These are phyloP conservation scores for Brassica rapa DNA, from an alignment of 345 rosid species.

Conservation along the genomic window DNA sequence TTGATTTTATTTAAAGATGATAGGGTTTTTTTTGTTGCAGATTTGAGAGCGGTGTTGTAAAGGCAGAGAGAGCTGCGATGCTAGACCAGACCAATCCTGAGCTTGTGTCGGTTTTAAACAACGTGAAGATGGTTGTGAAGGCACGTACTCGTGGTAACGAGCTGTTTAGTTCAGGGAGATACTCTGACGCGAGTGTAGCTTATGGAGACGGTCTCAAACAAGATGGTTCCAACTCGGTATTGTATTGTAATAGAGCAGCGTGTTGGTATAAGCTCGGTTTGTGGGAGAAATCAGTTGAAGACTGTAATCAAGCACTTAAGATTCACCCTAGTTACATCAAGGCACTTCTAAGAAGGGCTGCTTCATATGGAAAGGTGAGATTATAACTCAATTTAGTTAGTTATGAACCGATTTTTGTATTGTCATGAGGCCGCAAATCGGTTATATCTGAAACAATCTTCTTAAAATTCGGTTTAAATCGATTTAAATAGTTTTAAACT, in stretches of 20 bases:
- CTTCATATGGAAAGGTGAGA: constrained; percentile 82
- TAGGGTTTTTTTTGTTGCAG: constrained; percentile 68
- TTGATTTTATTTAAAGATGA: constrained; percentile 32
- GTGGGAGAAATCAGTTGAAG: constrained; percentile 86
- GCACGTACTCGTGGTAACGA: constrained; percentile 87
- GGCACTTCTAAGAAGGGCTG: constrained; percentile 90
- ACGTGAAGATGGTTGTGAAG: constrained; percentile 65
- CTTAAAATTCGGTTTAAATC: too few species aligned
- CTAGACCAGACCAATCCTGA: constrained; percentile 64
- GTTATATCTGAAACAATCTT: too few species aligned
- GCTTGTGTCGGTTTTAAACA: constrained; percentile 55
- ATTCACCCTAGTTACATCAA: constrained; percentile 76
- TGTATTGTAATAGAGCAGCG: constrained; percentile 94
- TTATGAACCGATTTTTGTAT: not conserved
- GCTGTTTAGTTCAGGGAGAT: constrained; percentile 73
- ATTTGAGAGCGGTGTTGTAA: constrained; percentile 81
- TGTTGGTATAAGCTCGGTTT: constrained; percentile 94
- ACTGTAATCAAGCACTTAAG: constrained; percentile 76
- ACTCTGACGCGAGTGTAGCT: constrained; percentile 80
- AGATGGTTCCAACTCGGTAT: constrained; percentile 70
- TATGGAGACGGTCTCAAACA: constrained; percentile 88
- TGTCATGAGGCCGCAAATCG: not conserved
- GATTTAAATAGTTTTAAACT: too few species aligned
- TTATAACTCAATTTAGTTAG: not conserved
- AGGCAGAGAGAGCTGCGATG: constrained; percentile 70